These are phyloP conservation scores for Aotearoamyces nothofagi DNA, from an alignment of 2,329 filamentous ascomycete genomes.

Conservation along the genomic window DNA sequence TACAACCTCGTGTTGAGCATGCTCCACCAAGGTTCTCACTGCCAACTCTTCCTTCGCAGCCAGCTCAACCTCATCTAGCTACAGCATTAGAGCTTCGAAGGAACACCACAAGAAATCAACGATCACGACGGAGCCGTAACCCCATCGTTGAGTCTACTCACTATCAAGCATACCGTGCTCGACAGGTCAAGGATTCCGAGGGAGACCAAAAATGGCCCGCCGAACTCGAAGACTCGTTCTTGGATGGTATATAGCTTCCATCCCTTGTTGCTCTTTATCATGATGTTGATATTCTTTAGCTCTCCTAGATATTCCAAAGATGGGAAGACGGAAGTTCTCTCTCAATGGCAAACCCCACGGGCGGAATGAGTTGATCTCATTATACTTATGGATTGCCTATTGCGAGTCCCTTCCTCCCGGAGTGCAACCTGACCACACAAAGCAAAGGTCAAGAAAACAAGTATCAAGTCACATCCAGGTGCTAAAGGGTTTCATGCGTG, in stretches of 20 bases:
- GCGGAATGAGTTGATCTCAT: conserved; percentile 55
- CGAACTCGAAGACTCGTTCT: conserved; percentile 48
- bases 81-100: conserved; percentile 16
- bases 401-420: conserved; percentile 26
- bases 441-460: conserved; percentile 37
- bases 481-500: conserved; percentile 49
- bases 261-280: conserved; percentile 2
- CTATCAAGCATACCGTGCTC: conserved; percentile 50
- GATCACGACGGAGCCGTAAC: conserved; percentile 26
- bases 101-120: conserved; percentile 16
- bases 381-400: conserved; percentile 45
- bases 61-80: conserved; percentile 1
- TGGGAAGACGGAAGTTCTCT: conserved; percentile 51
- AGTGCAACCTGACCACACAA: conserved; percentile 27
- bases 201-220: conserved; percentile 46
- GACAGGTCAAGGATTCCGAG: conserved; percentile 49
- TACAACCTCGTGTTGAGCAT: conserved; percentile 8
- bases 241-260: conserved; percentile 49
- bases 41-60: conserved; percentile 14
- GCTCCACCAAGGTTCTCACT: conserved; percentile 10
- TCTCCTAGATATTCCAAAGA: conserved; percentile 47
- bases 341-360: conserved; percentile 48
- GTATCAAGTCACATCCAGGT: conserved; percentile 60
- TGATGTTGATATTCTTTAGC: conserved; percentile 26
- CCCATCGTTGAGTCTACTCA: conserved; percentile 46